Evolutionary conservation across 1,284 basidiomycete species (phyloP), one percentile per base, ranked within the genome.

Genomic region (Ustilago trichophora): DNA sequence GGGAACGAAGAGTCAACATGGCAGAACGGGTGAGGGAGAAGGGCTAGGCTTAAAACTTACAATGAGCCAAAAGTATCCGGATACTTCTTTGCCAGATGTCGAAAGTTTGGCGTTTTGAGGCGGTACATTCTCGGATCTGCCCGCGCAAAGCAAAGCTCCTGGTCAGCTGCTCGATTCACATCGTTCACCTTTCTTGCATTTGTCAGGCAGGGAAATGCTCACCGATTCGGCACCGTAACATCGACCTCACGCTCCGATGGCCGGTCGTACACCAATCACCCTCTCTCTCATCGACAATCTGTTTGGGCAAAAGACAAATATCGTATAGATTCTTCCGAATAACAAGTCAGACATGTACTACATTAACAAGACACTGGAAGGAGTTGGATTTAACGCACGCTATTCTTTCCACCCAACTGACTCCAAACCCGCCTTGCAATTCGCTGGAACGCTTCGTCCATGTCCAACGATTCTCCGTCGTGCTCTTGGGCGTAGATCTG

Each of bases 391-490:
- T 38, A 53, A 62, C 58, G 58, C 47, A 62, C 58, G 29, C 46
- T 26, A 21, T 26, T 18, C 22, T n/a, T 22, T 16, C 36, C 42
- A 9, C 22, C 37, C 34, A 32, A 2, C 41, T 57, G 60, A 15
- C 18, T 35, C 60, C 66, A 69, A 16, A 64, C 44, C 9, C 32
- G 35, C 8, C 43, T 12, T 2, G 56, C 66, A 10, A 69, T 19
- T 6, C 19, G n/a, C 3, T 48, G 40, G 36, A 69, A 64, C 0
- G 66, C 66, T n/a, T 64, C 41, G 41, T 69, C 59, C 55, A 69
- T 55, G 13, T 69, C 66, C 26, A 52, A 32, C 11, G 48, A 48
- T 37, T 69, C 66, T n/a, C 66, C 66, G 18, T 69, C 66, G 27
- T 49, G 32, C 15, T 55, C 34, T 19, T 49, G 51, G 4, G 56